A percentile compares a stretch with the other conserved stretches of the same genome.
Conservation (phyloP, 2,329 filamentous ascomycete species). For the Penicillium frequentans region DNA sequence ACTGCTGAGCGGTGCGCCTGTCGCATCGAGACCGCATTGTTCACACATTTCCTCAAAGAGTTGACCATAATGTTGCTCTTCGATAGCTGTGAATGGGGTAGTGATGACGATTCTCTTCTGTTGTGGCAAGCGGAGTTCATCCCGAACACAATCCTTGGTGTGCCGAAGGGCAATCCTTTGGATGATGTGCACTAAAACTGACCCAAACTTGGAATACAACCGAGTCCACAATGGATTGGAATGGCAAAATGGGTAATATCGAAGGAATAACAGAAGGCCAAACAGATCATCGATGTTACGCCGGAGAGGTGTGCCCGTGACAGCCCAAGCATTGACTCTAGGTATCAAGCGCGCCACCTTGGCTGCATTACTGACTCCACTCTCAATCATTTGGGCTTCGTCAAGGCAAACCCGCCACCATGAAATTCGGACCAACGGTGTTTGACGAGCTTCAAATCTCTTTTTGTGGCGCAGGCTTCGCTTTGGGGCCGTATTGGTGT, state of each 20-base stretch:
- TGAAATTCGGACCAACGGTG: slow-evolving; percentile 74
- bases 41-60: slow-evolving; percentile 75
- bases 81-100: slow-evolving; percentile 84
- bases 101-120: slow-evolving; percentile 87
- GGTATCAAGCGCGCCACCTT: slow-evolving; percentile 77
- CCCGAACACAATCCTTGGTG: slow-evolving; percentile 75
- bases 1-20: slow-evolving; percentile 62
- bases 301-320: slow-evolving; percentile 86
- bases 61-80: slow-evolving; percentile 83
- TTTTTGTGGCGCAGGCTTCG: slow-evolving; percentile 66
- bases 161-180: slow-evolving; percentile 74
- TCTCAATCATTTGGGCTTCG: slow-evolving; percentile 86
- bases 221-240: slow-evolving; percentile 66
- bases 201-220: slow-evolving; percentile 61
- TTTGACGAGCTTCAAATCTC: slow-evolving; percentile 65
- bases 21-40: slow-evolving; percentile 63
- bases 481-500: slow-evolving; percentile 67
- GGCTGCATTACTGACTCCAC: slow-evolving; percentile 79
- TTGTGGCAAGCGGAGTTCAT: slow-evolving; percentile 74
- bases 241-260: slow-evolving; percentile 72
- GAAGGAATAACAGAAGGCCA: slow-evolving; percentile 78
- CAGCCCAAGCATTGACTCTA: slow-evolving; percentile 83
- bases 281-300: slow-evolving; percentile 76
- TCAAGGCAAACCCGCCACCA: slow-evolving; percentile 83
- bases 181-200: slow-evolving; percentile 69